A percentile compares a stretch with the other conserved stretches of the same genome.
Conservation (phyloP, 768 basidiomycete species). For the Mycena amicta region DNA sequence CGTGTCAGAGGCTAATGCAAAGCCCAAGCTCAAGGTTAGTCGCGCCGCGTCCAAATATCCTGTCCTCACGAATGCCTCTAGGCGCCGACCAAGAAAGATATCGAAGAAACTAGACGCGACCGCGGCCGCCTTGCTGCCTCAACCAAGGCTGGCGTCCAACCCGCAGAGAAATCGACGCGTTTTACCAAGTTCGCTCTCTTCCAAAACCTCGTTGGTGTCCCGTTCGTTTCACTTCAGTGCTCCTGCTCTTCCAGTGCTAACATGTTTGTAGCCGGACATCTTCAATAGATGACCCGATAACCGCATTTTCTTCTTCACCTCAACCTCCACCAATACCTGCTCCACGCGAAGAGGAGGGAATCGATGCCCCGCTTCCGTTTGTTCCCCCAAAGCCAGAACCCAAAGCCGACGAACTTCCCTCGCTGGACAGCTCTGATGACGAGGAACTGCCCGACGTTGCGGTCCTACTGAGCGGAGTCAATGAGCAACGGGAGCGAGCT, state of each 20-base stretch:
- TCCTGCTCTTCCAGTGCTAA: background rate
- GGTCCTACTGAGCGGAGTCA: conserved; percentile 3
- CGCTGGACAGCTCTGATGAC: conserved; percentile 13
- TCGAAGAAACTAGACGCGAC: conserved; percentile 16
- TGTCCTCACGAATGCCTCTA: conserved; percentile 2
- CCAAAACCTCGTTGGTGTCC: background rate
- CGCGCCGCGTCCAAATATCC: no score
- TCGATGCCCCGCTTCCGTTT: background rate
- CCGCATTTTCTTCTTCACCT: background rate
- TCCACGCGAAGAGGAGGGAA: background rate
- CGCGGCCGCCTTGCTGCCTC: conserved; percentile 18
- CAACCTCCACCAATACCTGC: background rate
- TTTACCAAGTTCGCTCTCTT: background rate
- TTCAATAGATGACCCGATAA: background rate
- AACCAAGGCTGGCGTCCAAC: conserved; percentile 11
- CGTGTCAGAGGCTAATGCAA: conserved; percentile 2
- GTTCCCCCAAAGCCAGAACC: background rate
- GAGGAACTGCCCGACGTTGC: conserved; percentile 17
- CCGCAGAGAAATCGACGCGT: background rate
- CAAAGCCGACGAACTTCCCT: conserved; percentile 2
- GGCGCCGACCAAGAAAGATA: conserved; percentile 23
- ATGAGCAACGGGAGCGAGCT: conserved; percentile 4
- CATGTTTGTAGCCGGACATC: background rate
- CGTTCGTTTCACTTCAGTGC: background rate
- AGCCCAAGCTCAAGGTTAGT: conserved; percentile 15